Evolutionary conservation across 352 stramenopile species (phyloP), one percentile per base, ranked within the genome.

Genomic region (Phytopythium oedochilum): DNA sequence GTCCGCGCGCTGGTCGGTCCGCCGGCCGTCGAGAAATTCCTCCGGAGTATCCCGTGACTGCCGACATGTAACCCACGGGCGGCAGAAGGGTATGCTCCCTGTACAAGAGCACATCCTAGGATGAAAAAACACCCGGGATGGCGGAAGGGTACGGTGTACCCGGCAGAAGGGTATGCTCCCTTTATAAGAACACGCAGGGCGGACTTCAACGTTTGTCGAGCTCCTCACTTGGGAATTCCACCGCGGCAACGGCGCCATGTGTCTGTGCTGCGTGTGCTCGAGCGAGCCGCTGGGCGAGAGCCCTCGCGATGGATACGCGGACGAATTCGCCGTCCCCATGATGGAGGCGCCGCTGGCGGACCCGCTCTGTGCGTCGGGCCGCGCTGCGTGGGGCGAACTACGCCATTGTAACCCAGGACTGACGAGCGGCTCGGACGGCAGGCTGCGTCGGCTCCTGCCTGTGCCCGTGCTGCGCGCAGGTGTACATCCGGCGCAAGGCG

Each of bases 401-500:
- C 29, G 29, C 29, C 29, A 32, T 10, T 32, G n/a, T n/a, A n/a
- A 32, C 29, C 5, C 28, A 14, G 11, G 31, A 25, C 52, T 61
- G 51, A 70, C 55, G 18, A 42, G 17, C 15, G 26, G 3, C 39
- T 40, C 18, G 2, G 3, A 34, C 6, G 20, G 15, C 49, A 84
- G 73, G 87, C 60, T 78, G 78, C 52, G 28, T 96, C 70, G 75
- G 61, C 47, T 70, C 82, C 44, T 92, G 82, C 29, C 53, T 97
- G 17, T 97, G 89, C 36, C 86, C 83, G 20, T 95, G 83, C 59
- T 97, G 90, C 66, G 87, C 81, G 53, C 89, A 97, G 61, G 84
- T 96, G 42, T 69, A 92, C 57, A 92, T 98, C 61, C 83, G 93
- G 8, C 78, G 93, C 61, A 97, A 92, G 81, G 92, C 78, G 32